Evolutionary conservation across 2,329 filamentous ascomycete genomes (phyloP), one percentile per base, ranked within the genome.

Genomic region (Nigrospora sphaerica): DNA sequence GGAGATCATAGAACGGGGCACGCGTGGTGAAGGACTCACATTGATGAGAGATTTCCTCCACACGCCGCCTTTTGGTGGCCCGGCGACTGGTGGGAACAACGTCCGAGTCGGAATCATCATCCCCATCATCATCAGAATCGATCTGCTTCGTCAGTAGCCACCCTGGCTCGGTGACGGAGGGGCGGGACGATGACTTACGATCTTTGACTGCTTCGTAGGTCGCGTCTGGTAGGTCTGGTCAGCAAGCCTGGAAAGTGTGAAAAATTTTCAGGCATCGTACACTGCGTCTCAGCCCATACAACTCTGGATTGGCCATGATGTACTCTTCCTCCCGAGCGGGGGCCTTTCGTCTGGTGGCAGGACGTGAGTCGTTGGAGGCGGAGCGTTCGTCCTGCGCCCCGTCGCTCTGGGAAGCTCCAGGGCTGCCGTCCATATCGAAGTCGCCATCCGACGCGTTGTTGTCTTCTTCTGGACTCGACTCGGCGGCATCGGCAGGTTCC

Each of bases 281-380:
- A 72, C 93, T 98, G 71, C 93, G 81, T 57, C 93, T 83, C 55
- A 98, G 75, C 41, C 93, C 93, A 71, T 97, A 98, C 10, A 98
- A 75, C 68, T 95, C 90, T 39, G 93, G 93, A 60, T 98, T 95
- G 61, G 88, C 86, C 58, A 85, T 79, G 57, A 97, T 95, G 61
- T 83, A 91, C 40, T 90, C 84, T 49, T 93, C 85, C 57, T 93
- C 87, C 44, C 85, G 82, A 34, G 79, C 63, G 61, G 75, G 65
- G 54, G 75, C 67, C 69, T 88, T 86, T 68, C 90, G 85, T 74
- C 95, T 95, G 50, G 75, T 68, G 42, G 77, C 78, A 61, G 81
- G 77, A 52, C 76, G 77, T 38, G 85, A 87, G 57, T 84, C 83
- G 58, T 81, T 78, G 40, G 89, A 93, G 60, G 80, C 81, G 54